Base-by-base conservation (phyloP, 108 stramenopile species). In the Epipyxis sp. region DNA sequence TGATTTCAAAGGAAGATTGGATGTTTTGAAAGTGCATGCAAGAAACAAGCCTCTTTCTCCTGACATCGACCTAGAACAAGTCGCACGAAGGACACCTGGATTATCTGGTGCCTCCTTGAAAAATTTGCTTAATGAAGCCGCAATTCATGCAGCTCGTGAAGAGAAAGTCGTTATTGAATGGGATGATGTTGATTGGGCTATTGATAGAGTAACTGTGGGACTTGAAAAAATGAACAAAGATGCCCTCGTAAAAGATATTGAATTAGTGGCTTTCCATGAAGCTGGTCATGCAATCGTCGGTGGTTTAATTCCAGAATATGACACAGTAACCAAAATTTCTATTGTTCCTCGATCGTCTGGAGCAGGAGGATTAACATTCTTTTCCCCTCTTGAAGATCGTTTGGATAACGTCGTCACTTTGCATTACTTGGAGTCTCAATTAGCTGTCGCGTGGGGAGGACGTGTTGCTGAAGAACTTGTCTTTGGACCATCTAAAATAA, bases 401-500 rank as follows among this genome's bases (percentile, higher is more conserved):
- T 76, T 97, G 30, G 61, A 29, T 10, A 29, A 65, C 10, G 61
- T 37, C 10, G 25, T 35, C 34, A 37, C 61, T 65, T 10, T 16
- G 65, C 92, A 95, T 81, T 92, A 90, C 85, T 85, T 97, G 61
- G 91, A 91, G 78, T 87, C 86, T 1, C 84, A 84, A 72, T 89
- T 98, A 35, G 94, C 90, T 3, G 96, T 98, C 37, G 94, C 94
- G 0, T 86, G 97, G 2, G 98, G 96, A 42, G 98, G 98, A 37
- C 95, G 96, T 65, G 85, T 95, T 35, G 98, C 98, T 2, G 98
- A 98, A 86, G 95, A 98, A 84, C 69, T 98, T 44, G 92, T 96
- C 43, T 96, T 91, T 83, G 96, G 98, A 41, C 89, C 93, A 61
- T 94, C 95, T 43, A 59, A 91, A 76, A 93, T 95, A 45, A 99